These are phyloP conservation scores for Calonectria hawksworthii DNA, from an alignment of 2,329 filamentous ascomycete species.

Conservation along the genomic window DNA sequence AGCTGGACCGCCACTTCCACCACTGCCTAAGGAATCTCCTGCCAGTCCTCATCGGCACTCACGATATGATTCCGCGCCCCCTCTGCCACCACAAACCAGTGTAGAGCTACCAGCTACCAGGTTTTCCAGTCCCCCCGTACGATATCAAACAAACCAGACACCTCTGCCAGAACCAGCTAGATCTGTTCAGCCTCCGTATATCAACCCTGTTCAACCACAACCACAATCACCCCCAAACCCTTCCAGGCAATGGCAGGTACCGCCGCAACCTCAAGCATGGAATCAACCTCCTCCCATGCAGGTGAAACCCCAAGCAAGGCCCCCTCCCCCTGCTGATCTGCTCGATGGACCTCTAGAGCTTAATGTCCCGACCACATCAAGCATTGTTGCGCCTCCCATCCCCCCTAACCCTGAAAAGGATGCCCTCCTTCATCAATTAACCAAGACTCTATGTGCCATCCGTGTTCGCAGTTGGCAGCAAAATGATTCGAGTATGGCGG, in stretches of 20 bases:
- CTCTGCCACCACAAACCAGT: constrained; percentile 55
- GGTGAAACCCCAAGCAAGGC: constrained; percentile 36
- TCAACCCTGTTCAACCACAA: constrained; percentile 32
- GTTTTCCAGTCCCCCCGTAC: constrained; percentile 32
- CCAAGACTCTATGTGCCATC: constrained; percentile 75
- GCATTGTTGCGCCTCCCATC: constrained; percentile 82
- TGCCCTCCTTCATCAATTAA: constrained; percentile 83
- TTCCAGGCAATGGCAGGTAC: constrained; percentile 44
- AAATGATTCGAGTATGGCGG: constrained; percentile 80
- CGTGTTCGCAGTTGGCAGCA: constrained; percentile 79
- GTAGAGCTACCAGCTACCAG: constrained; percentile 30
- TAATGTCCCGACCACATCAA: constrained; percentile 61
- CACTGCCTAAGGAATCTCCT: constrained; percentile 34
- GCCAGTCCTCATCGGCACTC: constrained; percentile 46
- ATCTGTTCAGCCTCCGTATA: constrained; percentile 33
- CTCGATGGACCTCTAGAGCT: constrained; percentile 71
- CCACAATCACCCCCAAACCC: constrained; percentile 29
- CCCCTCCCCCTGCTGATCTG: constrained; percentile 62
- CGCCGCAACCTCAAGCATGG: constrained; percentile 45
- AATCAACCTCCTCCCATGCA: constrained; percentile 39
- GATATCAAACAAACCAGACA: constrained; percentile 36
- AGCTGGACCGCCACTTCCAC: constrained; percentile 49
- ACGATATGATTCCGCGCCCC: constrained; percentile 64
- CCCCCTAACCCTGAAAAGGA: constrained; percentile 98
- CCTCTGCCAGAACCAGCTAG: constrained; percentile 30